Evolutionary conservation across 2,329 filamentous ascomycete species (phyloP), one percentile per base, ranked within the genome.

Genomic region (Sordariomycetes sp.): DNA sequence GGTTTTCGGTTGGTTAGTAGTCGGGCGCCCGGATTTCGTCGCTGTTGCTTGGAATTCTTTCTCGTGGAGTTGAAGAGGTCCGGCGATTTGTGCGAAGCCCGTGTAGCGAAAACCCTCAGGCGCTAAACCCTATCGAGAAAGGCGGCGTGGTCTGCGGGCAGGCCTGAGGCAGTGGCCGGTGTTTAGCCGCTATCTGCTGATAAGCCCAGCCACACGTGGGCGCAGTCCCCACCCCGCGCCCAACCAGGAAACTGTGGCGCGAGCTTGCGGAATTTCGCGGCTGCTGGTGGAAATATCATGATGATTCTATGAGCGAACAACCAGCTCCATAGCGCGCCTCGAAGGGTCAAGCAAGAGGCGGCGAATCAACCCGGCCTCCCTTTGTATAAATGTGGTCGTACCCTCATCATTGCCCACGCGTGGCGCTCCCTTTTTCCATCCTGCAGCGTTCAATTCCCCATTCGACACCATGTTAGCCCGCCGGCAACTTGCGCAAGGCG

Each of bases 401-500:
- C n/a, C 22, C 3, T 20, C 46, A 24, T 24, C 11, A 50, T 50
- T 50, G 46, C 22, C 20, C 46, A 16, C 37, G 12, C 22, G 11
- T 50, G n/a, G 46, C 46, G 5, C 12, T 14, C 37, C 37, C 37
- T 11, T 40, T 12, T 18, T 11, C 37, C 5, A n/a, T 7, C n/a
- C 40, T n/a, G 6, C 40, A 50, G n/a, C 46, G 12, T 50, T 50
- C 6, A n/a, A 22, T 22, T 50, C 22, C 11, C 20, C 12, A 50
- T 22, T n/a, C 46, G 46, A 50, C 61, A 69, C 55, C 53, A 76
- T 76, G 74, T 73, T 75, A 68, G 71, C 73, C 46, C 69, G 73
- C 63, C 69, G 67, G 61, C 72, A 75, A 63, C 59, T 75, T 5
- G 59, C 64, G 71, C 58, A 65, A 67, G 50, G 70, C 72, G 60